phyloP scores from a whole-genome alignment of 73 alveolate species.

The Symbiodinium pilosum region DNA sequence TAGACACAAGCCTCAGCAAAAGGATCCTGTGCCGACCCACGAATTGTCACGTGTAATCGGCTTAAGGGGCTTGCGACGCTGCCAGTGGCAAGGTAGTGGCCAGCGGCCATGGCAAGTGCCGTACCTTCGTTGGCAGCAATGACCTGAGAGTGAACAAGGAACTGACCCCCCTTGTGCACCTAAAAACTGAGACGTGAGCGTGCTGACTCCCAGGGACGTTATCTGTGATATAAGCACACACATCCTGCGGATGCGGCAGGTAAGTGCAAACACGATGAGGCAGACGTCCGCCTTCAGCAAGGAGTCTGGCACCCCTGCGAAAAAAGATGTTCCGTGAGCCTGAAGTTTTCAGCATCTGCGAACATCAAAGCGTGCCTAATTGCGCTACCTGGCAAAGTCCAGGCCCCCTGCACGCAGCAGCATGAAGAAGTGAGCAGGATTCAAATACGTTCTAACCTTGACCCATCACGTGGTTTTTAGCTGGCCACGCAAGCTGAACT shows the following conservation, averaged over 20 bases:
- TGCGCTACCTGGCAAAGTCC: too few relatives aligned
- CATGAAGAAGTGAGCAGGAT: constrained; percentile 93
- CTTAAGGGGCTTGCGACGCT: constrained; percentile 61
- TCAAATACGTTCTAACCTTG: constrained; percentile 63
- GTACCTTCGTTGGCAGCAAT: constrained; percentile 99
- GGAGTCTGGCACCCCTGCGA: constrained; percentile 99
- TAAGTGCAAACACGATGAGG: neutral
- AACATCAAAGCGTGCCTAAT: too few relatives aligned
- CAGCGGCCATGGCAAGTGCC: constrained; percentile 98
- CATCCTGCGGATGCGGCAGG: constrained; percentile 1
- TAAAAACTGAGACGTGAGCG: neutral
- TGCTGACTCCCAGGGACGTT: constrained; percentile 70
- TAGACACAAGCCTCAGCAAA: constrained; percentile 96
- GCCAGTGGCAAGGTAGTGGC: constrained; percentile 98
- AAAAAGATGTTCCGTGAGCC: constrained; percentile 97
- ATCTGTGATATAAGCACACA: constrained; percentile 81
- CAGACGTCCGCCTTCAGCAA: constrained; percentile 96
- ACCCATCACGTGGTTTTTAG: too few relatives aligned
- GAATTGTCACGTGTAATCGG: neutral
- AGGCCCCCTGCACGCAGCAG: constrained; percentile 49
- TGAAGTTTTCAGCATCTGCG: neutral
- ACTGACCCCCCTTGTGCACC: neutral
- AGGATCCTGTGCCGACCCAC: neutral
- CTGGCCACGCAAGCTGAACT: neutral
- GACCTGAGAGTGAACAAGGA: constrained; percentile 81